phyloP scores from a whole-genome alignment of 306 rosid genomes.

The Betula pendula region DNA sequence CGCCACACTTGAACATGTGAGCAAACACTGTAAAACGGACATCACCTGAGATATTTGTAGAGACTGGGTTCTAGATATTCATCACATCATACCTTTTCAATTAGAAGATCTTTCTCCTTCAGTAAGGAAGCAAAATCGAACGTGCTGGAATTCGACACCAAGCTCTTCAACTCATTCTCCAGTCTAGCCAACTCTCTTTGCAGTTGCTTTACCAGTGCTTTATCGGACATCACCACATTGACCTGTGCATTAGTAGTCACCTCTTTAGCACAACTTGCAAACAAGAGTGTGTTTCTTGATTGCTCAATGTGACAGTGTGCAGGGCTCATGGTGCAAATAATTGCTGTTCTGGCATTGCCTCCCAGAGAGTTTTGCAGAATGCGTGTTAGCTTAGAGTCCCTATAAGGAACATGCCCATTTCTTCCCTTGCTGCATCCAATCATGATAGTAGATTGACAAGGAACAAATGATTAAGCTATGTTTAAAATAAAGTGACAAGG shows the following conservation, averaged over 20 bases:
- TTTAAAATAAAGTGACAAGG: conserved; percentile 4
- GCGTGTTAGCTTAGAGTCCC: conserved; percentile 92
- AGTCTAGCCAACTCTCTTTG: conserved; percentile 68
- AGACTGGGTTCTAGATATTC: background rate
- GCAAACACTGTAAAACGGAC: background rate
- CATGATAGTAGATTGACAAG: background rate
- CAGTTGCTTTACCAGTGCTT: conserved; percentile 78
- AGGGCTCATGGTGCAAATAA: conserved; percentile 90
- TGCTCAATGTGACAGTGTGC: conserved; percentile 80
- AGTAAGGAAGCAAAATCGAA: conserved; percentile 42
- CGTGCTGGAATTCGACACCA: conserved; percentile 37
- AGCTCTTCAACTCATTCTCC: conserved; percentile 61
- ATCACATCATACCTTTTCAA: conserved; percentile 63
- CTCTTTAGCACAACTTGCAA: conserved; percentile 85
- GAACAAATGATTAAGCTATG: background rate
- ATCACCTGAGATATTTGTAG: background rate
- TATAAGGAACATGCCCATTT: conserved; percentile 78
- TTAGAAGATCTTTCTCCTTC: conserved; percentile 72
- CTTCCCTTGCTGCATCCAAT: conserved; percentile 72
- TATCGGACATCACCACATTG: conserved; percentile 75
- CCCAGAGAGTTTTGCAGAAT: conserved; percentile 90
- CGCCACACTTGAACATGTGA: background rate
- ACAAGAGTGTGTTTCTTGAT: conserved; percentile 79
- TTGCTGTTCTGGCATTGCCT: conserved; percentile 93
- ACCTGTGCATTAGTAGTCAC: conserved; percentile 86